A percentile compares a stretch with the other conserved stretches of the same genome.
Evolutionary conservation across 2,329 filamentous ascomycete species (phyloP).

Genomic region (Beauveria australis): DNA sequence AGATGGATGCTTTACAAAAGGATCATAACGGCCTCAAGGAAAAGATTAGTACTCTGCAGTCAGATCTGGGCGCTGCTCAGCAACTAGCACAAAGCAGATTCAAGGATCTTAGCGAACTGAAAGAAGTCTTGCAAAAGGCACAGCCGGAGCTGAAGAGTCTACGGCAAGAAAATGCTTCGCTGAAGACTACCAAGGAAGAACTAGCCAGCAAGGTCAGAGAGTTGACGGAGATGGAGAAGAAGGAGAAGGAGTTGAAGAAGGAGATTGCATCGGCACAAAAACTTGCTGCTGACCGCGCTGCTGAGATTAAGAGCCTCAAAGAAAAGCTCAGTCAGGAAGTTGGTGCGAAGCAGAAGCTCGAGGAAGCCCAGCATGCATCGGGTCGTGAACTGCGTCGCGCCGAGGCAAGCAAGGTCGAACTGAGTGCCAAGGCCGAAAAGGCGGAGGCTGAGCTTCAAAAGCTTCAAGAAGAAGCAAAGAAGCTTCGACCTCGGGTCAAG

Average conservation of each 20-base stretch:
- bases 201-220: slow-evolving; percentile 51
- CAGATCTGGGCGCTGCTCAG: slow-evolving; percentile 77
- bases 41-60: slow-evolving; percentile 63
- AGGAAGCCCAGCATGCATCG: slow-evolving; percentile 68
- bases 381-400: slow-evolving; percentile 70
- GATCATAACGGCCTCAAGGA: slow-evolving; percentile 62
- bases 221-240: slow-evolving; percentile 68
- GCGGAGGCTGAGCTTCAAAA: slow-evolving; percentile 60
- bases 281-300: slow-evolving; percentile 63
- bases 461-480: slow-evolving; percentile 64
- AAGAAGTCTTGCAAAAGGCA: slow-evolving; percentile 71
- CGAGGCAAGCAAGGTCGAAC: slow-evolving; percentile 72
- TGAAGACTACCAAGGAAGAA: slow-evolving; percentile 70
- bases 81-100: slow-evolving; percentile 80
- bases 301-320: slow-evolving; percentile 67
- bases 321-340: slow-evolving; percentile 72
- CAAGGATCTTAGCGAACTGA: slow-evolving; percentile 76
- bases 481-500: slow-evolving; percentile 51
- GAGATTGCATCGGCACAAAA: slow-evolving; percentile 66
- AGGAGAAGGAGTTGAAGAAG: slow-evolving; percentile 70
- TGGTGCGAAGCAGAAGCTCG: slow-evolving; percentile 60
- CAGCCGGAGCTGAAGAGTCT: slow-evolving; percentile 79
- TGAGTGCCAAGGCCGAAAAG: slow-evolving; percentile 65
- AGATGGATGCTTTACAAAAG: slow-evolving; percentile 47
- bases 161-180: slow-evolving; percentile 64